phyloP scores from a whole-genome alignment of 257 asterid genomes.

The Leptodermis oblonga region DNA sequence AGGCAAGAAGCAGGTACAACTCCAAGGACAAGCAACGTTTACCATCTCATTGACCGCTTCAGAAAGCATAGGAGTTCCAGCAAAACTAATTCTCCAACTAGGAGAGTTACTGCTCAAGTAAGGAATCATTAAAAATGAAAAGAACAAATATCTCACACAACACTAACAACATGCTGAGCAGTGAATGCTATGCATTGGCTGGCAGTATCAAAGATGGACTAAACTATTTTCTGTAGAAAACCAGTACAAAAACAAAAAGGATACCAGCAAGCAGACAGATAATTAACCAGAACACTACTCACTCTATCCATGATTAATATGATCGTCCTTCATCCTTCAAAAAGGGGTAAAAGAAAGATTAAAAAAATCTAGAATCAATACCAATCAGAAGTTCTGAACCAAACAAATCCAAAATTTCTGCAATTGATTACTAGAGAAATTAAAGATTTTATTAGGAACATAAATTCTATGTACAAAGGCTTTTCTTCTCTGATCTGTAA shows the following conservation, averaged over 20 bases:
- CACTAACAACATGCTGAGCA: background rate
- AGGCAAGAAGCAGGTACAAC: constrained; percentile 2
- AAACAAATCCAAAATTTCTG: constrained; percentile 20
- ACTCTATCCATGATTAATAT: background rate
- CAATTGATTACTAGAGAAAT: constrained; percentile 17
- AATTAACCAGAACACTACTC: background rate
- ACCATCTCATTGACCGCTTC: background rate
- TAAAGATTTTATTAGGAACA: constrained; percentile 52
- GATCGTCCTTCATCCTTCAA: constrained; percentile 11
- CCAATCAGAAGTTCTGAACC: constrained; percentile 20
- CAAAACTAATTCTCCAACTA: background rate
- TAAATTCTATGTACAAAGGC: constrained; percentile 73
- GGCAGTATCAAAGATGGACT: background rate
- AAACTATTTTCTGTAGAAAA: constrained; percentile 4
- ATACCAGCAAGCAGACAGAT: constrained; percentile 11
- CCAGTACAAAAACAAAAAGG: background rate
- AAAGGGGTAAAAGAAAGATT: background rate
- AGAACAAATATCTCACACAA: background rate
- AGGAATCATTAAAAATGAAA: background rate
- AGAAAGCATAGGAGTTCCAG: constrained; percentile 4
- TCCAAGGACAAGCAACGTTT: constrained; percentile 2
- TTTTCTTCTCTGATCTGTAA: constrained; percentile 53
- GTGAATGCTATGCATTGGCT: background rate
- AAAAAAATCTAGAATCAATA: background rate
- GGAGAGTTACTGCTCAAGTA: background rate